Evolutionary conservation across 345 rosid genomes (phyloP).

Genomic region (Citrus hindsii): DNA sequence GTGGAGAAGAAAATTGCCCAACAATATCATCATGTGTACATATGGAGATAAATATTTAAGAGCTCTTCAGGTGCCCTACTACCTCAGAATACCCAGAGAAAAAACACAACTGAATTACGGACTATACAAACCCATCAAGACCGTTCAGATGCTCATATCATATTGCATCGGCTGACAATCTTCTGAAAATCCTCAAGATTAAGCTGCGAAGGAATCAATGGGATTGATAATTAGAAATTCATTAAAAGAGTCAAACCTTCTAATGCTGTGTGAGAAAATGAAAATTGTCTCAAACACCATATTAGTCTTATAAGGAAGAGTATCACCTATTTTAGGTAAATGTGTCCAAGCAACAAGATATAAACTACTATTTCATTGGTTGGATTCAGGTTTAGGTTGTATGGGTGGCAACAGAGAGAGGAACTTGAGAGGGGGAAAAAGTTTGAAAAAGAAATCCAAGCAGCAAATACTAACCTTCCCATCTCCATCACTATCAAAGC

Average conservation of each 20-base stretch:
- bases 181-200: conserved; percentile 59
- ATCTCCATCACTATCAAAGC: conserved; percentile 63
- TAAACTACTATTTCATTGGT: neutral
- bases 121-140: neutral
- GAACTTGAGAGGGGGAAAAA: neutral
- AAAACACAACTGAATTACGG: neutral
- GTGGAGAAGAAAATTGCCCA: too few relatives aligned
- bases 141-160: conserved; percentile 36
- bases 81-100: neutral
- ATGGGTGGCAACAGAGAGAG: neutral
- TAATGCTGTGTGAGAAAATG: too few relatives aligned
- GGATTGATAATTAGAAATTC: neutral
- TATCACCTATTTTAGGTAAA: neutral
- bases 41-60: neutral
- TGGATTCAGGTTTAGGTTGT: neutral
- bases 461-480: conserved; percentile 52
- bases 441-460: neutral
- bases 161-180: conserved; percentile 59
- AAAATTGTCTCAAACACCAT: too few relatives aligned
- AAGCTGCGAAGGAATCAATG: conserved; percentile 45
- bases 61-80: neutral
- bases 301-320: too few relatives aligned
- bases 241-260: neutral
- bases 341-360: neutral
- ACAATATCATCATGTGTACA: too few relatives aligned